Conservation (phyloP, 2,329 filamentous ascomycete genomes). For the Fusarium sp. region DNA sequence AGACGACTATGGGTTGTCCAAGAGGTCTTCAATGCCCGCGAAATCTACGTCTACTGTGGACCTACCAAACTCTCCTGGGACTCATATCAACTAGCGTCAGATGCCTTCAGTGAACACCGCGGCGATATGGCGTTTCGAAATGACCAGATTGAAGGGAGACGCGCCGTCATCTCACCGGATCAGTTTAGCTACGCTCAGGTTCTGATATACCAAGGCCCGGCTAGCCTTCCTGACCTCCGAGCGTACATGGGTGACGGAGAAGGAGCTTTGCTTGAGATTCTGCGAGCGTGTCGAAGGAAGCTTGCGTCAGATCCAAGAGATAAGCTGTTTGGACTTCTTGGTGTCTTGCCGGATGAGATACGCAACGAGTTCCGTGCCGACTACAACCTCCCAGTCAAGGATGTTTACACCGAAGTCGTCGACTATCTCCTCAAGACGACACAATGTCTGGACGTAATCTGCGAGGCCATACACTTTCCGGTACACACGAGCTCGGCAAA, state of each 20-base stretch:
- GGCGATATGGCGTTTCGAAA: constrained; percentile 14
- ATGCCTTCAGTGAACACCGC: neutral
- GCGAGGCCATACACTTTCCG: constrained; percentile 24
- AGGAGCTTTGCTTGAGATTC: constrained; percentile 10
- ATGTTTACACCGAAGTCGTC: constrained; percentile 24
- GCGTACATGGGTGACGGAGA: neutral
- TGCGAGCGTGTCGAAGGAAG: constrained; percentile 19
- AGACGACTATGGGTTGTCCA: constrained; percentile 23
- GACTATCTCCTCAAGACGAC: constrained; percentile 30
- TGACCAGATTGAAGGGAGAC: neutral
- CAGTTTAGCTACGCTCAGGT: constrained; percentile 21
- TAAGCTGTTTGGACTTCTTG: constrained; percentile 21
- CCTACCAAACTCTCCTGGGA: constrained; percentile 4
- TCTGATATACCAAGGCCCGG: constrained; percentile 15
- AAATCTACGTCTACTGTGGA: constrained; percentile 20
- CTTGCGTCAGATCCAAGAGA: constrained; percentile 22
- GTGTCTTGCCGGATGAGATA: constrained; percentile 5
- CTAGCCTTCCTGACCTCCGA: constrained; percentile 5
- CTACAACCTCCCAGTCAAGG: constrained; percentile 23
- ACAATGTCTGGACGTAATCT: constrained; percentile 13
- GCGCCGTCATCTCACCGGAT: neutral
- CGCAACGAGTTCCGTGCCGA: constrained; percentile 3
- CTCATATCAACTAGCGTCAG: constrained; percentile 3
- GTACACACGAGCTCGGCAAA: constrained; percentile 7
- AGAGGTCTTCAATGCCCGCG: constrained; percentile 23